phyloP scores from a whole-genome alignment of 2,329 filamentous ascomycete genomes.

The Clonostachys rhizophaga region DNA sequence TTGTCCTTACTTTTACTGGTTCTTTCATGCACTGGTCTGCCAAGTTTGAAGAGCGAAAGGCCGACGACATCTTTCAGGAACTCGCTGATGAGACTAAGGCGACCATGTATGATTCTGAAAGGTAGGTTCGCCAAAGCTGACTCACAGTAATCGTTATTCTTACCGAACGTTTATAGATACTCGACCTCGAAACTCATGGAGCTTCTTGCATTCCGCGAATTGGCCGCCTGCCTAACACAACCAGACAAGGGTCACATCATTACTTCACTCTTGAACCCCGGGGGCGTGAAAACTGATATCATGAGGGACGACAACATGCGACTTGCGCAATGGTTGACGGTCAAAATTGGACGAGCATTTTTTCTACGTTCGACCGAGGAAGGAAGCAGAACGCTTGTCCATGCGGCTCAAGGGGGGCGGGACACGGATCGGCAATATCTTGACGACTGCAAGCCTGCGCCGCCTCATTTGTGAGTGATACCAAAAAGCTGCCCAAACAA shows the following conservation, averaged over 20 bases:
- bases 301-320: constrained; percentile 20
- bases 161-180: constrained; percentile 10
- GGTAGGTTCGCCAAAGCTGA: no score
- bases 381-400: constrained; percentile 37
- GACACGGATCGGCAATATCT: constrained; percentile 43
- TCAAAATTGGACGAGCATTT: constrained; percentile 18
- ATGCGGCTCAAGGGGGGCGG: constrained; percentile 24
- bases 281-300: constrained; percentile 43
- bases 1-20: constrained; percentile 17
- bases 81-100: constrained; percentile 14
- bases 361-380: constrained; percentile 38
- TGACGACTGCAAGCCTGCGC: constrained; percentile 14
- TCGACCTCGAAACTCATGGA: constrained; percentile 21
- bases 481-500: no score
- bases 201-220: constrained; percentile 14
- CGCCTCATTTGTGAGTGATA: no score
- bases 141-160: no score
- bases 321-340: not conserved
- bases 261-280: constrained; percentile 47
- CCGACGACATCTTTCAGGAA: constrained; percentile 17
- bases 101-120: constrained; percentile 1
- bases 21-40: constrained; percentile 17
- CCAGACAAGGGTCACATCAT: constrained; percentile 24
- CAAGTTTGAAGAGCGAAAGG: constrained; percentile 15
- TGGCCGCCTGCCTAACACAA: constrained; percentile 10